Conservation (phyloP, 225 moss, liverwort and hornwort genomes). For the Pseudoscleropodium purum region DNA sequence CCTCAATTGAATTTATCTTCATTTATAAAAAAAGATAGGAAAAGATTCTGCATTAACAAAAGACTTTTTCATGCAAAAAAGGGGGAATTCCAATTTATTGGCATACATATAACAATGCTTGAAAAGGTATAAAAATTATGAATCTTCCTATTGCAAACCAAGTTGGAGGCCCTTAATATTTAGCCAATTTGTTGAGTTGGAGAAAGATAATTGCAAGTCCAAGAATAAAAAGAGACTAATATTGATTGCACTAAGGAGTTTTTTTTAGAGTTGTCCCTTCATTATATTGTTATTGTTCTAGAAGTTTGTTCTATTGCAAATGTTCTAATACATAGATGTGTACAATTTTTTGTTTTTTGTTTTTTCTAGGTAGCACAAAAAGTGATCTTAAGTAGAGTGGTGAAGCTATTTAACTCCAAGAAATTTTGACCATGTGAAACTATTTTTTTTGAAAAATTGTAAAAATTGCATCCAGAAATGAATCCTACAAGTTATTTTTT, state of each 20-base stretch:
- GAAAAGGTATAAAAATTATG: not conserved
- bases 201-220: accelerated
- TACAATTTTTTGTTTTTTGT: accelerated
- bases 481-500: too few species aligned
- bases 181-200: accelerated
- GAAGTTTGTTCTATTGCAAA: not conserved
- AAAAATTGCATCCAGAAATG: too few species aligned
- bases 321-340: not conserved
- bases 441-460: too few species aligned
- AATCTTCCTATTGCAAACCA: not conserved
- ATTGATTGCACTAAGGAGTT: too few species aligned
- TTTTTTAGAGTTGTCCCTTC: not conserved
- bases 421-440: too few species aligned
- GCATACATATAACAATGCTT: not conserved
- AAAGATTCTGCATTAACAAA: not conserved
- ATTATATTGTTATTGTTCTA: accelerated
- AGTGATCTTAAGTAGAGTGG: not conserved
- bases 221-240: not conserved
- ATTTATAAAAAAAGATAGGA: too few species aligned
- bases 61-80: not conserved
- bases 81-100: too few species aligned
- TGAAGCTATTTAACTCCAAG: not conserved
- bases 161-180: not conserved
- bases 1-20: not conserved
- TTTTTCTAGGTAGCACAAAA: too few species aligned